Base-by-base conservation (phyloP, 2,329 filamentous ascomycete genomes). In the Acrocalymma vagum region DNA sequence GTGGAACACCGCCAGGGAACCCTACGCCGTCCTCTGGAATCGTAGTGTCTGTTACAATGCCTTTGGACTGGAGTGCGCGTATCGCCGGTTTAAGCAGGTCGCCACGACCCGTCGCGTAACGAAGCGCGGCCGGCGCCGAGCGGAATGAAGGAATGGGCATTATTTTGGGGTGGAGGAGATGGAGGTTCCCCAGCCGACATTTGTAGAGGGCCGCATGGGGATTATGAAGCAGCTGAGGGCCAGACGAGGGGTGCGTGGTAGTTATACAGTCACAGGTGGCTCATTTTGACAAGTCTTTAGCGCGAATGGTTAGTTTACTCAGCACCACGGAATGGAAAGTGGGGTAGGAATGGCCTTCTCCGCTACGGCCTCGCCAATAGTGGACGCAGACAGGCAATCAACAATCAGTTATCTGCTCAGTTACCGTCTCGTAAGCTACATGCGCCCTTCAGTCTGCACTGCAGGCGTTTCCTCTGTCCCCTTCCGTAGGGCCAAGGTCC, bases 121-220 rank as follows among this genome's bases (percentile, higher is more conserved):
- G 55, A 45, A 53, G 42, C 29, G 45, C 55, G 42, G 54, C 48
- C 44, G 56, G 49, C 25, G 46, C 48, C 45, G 59, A 49, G 56
- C 60, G 61, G 27, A 59, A 48, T 31, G 47, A 65, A 51, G 56
- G 56, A 60, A 65, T 63, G 36, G 44, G 56, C 51, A 58, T 53
- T 62, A 68, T 69, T 46, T 58, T 27, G 48, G 28, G 27, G 40
- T 53, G 37, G 46, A 36, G 41, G 31, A 43, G 28, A 39, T 42
- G 33, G 28, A 23, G 31, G 18, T 24, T 27, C 48, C 46, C 50
- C 48, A 47, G 35, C 48, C 47, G 48, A 51, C 62, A 69, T 68
- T 29, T 41, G 55, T 42, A 45, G 48, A 37, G 47, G 54, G 41
- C 34, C 40, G 43, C 57, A 59, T 55, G 33, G 24, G 33, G 25